Evolutionary conservation across 164 flowering plant genomes (phyloP).

Genomic region (Pachysandra terminalis): DNA sequence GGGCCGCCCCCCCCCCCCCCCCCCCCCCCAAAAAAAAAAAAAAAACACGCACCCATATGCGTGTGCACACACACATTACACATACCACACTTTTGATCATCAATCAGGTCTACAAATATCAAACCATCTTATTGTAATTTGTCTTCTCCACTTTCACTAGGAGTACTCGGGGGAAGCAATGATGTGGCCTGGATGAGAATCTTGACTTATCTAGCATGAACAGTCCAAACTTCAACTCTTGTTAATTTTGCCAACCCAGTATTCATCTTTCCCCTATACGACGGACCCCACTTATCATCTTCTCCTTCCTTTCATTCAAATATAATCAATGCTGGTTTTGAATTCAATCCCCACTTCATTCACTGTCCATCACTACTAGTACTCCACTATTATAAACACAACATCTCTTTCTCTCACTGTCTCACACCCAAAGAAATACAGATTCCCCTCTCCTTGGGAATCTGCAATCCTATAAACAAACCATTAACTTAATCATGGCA

Average conservation of each 20-base stretch:
- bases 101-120: conserved; percentile 11
- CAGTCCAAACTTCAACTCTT: conserved; percentile 26
- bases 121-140: conserved; percentile 9
- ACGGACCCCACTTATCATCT: conserved; percentile 29
- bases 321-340: conserved; percentile 49
- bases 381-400: conserved; percentile 27
- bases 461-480: conserved; percentile 46
- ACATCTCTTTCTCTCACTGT: conserved; percentile 16
- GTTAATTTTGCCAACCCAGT: conserved; percentile 11
- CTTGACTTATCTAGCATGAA: conserved; percentile 25
- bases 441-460: conserved; percentile 79
- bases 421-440: conserved; percentile 27
- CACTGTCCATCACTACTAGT: conserved; percentile 34
- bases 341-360: conserved; percentile 42
- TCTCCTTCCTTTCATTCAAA: conserved; percentile 24
- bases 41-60: conserved; percentile 19
- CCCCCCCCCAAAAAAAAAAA: conserved; percentile 37
- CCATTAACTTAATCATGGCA: conserved; percentile 19
- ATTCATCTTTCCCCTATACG: background rate
- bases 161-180: conserved; percentile 19
- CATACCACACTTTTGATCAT: conserved; percentile 8
- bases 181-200: conserved; percentile 26
- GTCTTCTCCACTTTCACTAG: background rate
- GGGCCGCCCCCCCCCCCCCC: too few species aligned
- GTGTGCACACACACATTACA: conserved; percentile 15